Percentiles rank a stretch among this genome's conserved stretches.
Conservation (phyloP, 257 asterid species). For the Lycium ferocissimum region DNA sequence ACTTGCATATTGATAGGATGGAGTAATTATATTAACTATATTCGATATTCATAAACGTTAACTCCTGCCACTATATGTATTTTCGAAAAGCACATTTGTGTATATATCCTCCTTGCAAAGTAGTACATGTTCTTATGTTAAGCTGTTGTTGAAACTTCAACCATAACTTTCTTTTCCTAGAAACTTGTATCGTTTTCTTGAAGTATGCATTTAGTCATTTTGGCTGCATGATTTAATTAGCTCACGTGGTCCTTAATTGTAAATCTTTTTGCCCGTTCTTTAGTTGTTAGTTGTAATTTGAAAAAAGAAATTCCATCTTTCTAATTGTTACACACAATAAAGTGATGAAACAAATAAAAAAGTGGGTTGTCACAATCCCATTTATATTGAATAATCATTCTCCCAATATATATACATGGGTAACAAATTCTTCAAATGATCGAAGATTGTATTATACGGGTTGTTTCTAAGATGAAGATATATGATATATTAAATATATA, state of each 20-base stretch:
- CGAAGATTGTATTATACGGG: no score
- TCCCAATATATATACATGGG: no score
- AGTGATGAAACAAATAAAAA: no score
- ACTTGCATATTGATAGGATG: neutral
- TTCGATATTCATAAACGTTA: no score
- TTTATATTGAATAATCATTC: no score
- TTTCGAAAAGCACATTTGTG: neutral
- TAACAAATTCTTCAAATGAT: no score
- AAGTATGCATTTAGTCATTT: constrained; percentile 15
- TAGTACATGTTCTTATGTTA: neutral
- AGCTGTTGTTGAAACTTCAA: no score
- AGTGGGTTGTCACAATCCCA: neutral
- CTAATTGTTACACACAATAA: neutral
- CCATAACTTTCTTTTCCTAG: no score
- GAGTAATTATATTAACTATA: no score
- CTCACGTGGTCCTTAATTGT: neutral
- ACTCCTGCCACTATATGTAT: no score
- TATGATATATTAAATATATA: no score
- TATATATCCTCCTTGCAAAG: neutral
- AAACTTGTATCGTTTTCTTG: neutral
- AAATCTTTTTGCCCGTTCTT: neutral
- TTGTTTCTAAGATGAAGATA: no score
- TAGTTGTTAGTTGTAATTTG: neutral
- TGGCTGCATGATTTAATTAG: constrained; percentile 5
- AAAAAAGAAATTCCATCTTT: neutral